Base-by-base conservation (phyloP, 805 yeast species). In the Ogataea nonfermentans region DNA sequence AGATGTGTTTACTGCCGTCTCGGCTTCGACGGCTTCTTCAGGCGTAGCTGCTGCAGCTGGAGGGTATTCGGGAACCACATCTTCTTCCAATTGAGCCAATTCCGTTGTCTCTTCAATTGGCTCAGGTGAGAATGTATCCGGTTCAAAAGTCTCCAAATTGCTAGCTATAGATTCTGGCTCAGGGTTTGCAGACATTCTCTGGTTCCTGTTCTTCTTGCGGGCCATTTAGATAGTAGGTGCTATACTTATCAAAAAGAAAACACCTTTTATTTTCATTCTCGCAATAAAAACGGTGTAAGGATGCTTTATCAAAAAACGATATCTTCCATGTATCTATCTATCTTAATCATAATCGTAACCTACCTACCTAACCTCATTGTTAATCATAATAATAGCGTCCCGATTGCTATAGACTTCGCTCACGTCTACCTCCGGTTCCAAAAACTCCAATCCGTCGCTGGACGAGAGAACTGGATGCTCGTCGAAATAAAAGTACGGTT, bases 391-490 rank as follows among this genome's bases (percentile, higher is more conserved):
- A 5, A 46, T 24, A 24, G 29, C 37, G 12, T 39, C 44, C 19
- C 26, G 15, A 16, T 43, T 36, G 37, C 42, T 43, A 36, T 43
- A 40, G 15, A 40, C 28, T 24, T 35, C 44, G 20, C 28, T 30
- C 22, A 40, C 33, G 10, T 14, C 30, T 8, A 38, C 27, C 6
- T 20, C 34, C 4, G 47, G 47, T 10, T 43, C 47, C 37, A 33
- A 28, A 35, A 47, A 41, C 24, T 42, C 49, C 23, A 45, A 19
- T 15, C 39, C 47, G 7, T 33, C 48, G 14, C 43, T 38, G 11
- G 49, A 40, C 11, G 52, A 48, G 15, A 51, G 36, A 20, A 46
- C 44, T 2, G 44, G 43, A 11, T 48, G 45, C 22, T 46, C 47
- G 23, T 37, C 34, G 22, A 38, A 45, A 32, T 23, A 48, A 31